Conservation (phyloP, 768 basidiomycete species). For the Mrakia gelida region DNA sequence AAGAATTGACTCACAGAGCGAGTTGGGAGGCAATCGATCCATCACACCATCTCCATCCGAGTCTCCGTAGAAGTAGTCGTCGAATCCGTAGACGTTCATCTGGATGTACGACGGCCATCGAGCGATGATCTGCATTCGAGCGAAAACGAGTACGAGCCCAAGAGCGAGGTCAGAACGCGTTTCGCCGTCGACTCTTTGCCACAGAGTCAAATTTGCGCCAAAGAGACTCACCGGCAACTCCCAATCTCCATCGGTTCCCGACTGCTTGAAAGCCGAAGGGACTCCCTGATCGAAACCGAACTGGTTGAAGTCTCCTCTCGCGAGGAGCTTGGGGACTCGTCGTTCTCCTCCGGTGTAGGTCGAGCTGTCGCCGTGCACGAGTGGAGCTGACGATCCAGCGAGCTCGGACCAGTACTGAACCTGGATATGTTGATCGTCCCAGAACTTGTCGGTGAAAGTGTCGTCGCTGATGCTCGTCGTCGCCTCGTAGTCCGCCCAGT, state of each 20-base stretch:
- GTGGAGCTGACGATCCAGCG: conserved; percentile 58
- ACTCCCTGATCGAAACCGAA: conserved; percentile 90
- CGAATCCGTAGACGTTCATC: conserved; percentile 83
- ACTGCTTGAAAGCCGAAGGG: conserved; percentile 60
- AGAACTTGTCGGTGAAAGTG: conserved; percentile 60
- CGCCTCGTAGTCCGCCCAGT: conserved; percentile 77
- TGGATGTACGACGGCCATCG: conserved; percentile 85
- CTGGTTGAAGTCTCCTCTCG: conserved; percentile 80
- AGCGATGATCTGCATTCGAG: conserved; percentile 58
- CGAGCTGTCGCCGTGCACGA: conserved; percentile 70
- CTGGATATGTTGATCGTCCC: conserved; percentile 78
- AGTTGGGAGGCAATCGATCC: conserved; percentile 85
- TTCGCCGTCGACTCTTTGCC: neutral
- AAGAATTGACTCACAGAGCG: conserved; percentile 28
- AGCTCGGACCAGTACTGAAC: conserved; percentile 84
- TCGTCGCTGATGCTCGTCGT: conserved; percentile 60
- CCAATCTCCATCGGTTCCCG: conserved; percentile 63
- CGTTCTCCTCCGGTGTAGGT: conserved; percentile 57
- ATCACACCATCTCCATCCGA: conserved; percentile 78
- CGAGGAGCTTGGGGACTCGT: conserved; percentile 80
- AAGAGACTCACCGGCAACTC: conserved; percentile 50
- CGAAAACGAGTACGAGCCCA: neutral
- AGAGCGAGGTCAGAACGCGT: neutral
- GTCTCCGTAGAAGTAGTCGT: conserved; percentile 90
- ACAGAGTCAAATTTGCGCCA: neutral